phyloP scores from a whole-genome alignment of 495 filamentous ascomycete species.

The Penicillium egyptiacum region DNA sequence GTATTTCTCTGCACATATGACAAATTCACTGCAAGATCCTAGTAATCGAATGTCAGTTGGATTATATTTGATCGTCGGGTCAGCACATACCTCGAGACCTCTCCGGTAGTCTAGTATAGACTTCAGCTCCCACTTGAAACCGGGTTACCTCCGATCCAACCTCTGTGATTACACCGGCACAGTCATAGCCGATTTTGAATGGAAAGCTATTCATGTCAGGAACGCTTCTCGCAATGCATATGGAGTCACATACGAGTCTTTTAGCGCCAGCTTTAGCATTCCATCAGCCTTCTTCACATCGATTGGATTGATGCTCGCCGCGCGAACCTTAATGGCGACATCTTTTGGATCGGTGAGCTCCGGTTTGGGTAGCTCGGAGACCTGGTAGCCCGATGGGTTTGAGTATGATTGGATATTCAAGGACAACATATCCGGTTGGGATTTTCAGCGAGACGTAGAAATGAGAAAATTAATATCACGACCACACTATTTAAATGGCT shows the following conservation, averaged over 20 bases:
- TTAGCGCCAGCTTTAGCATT: constrained; percentile 26
- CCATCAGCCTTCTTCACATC: constrained; percentile 47
- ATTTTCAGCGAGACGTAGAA: not conserved
- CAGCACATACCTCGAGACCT: constrained; percentile 16
- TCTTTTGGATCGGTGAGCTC: constrained; percentile 41
- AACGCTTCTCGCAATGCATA: not conserved
- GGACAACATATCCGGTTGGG: constrained; percentile 39
- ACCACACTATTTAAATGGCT: not conserved
- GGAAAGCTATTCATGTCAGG: constrained; percentile 29
- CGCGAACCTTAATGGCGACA: constrained; percentile 50
- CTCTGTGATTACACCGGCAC: constrained; percentile 45
- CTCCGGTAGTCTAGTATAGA: constrained; percentile 38
- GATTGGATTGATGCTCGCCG: constrained; percentile 47
- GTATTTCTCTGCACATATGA: constrained; percentile 29
- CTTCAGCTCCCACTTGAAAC: constrained; percentile 49
- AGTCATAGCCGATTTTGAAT: constrained; percentile 41
- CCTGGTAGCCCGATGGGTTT: constrained; percentile 39
- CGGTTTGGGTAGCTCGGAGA: constrained; percentile 43
- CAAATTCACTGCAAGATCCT: constrained; percentile 39
- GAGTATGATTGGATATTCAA: constrained; percentile 42
- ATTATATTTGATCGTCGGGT: too few relatives aligned
- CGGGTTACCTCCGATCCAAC: constrained; percentile 40
- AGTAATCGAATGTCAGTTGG: not conserved
- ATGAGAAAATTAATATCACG: not conserved
- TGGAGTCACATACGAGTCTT: constrained; percentile 17